Percentiles rank a stretch among this genome's conserved stretches.
These are phyloP conservation scores for Halenospora varia DNA, from an alignment of 495 filamentous ascomycete species.

Conservation along the genomic window DNA sequence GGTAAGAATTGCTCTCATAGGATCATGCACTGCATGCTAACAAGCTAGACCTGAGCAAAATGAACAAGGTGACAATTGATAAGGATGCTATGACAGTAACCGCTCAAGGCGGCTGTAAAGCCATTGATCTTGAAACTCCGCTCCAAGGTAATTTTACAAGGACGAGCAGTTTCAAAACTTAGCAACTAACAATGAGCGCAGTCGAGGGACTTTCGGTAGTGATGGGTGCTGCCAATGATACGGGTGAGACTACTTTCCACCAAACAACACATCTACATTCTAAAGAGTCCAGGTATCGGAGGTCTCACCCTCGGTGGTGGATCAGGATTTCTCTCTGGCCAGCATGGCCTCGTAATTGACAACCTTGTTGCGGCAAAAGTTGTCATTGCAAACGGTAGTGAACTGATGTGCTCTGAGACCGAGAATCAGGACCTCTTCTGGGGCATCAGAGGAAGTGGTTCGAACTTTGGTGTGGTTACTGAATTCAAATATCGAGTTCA, in stretches of 20 bases:
- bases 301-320: conserved; percentile 15
- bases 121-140: conserved; percentile 9
- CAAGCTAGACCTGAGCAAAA: conserved; percentile 10
- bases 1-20: not conserved
- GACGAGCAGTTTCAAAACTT: not conserved
- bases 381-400: conserved; percentile 45
- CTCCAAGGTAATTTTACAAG: not conserved
- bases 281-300: conserved; percentile 8
- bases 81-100: conserved; percentile 8
- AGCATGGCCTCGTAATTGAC: conserved; percentile 35
- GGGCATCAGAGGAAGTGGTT: conserved; percentile 50
- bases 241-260: not conserved
- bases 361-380: conserved; percentile 44
- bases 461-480: conserved; percentile 54
- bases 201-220: conserved; percentile 10
- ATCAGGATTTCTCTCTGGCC: conserved; percentile 4
- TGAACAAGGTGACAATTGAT: conserved; percentile 12
- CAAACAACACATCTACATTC: not conserved
- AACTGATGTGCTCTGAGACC: conserved; percentile 40
- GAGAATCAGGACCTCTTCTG: conserved; percentile 45
- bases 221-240: conserved; percentile 17
- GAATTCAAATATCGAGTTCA: conserved; percentile 15
- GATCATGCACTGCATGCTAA: not conserved
- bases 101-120: conserved; percentile 15
- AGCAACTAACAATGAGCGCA: too few species aligned